These are phyloP conservation scores for Ogataea salicorniae DNA, from an alignment of 805 yeast species.

Conservation along the genomic window DNA sequence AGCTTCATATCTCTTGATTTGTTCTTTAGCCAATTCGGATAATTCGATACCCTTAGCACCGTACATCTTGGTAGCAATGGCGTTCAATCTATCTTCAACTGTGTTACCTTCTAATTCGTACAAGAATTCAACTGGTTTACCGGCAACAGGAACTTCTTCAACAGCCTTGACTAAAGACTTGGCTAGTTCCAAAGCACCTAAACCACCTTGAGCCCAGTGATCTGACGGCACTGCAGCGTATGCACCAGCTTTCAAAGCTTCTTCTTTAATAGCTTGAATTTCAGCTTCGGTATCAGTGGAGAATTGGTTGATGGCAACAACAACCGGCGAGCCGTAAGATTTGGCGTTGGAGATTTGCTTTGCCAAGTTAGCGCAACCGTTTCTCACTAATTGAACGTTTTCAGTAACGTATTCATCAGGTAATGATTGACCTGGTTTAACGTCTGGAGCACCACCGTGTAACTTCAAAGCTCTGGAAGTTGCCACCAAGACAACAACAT, in stretches of 20 bases:
- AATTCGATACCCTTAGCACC: constrained; percentile 72
- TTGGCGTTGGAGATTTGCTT: constrained; percentile 73
- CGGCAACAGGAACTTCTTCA: constrained; percentile 30
- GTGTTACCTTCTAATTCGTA: constrained; percentile 48
- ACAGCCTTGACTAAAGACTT: constrained; percentile 62
- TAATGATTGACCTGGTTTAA: constrained; percentile 76
- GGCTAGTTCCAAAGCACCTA: constrained; percentile 73
- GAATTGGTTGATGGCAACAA: constrained; percentile 79
- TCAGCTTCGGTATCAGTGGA: constrained; percentile 67
- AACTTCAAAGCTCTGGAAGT: constrained; percentile 80
- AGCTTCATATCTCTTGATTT: constrained; percentile 59
- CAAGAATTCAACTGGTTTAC: constrained; percentile 39
- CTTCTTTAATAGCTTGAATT: constrained; percentile 61
- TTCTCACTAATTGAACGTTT: constrained; percentile 60
- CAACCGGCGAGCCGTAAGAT: constrained; percentile 70
- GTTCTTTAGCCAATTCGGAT: constrained; percentile 62
- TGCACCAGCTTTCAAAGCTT: constrained; percentile 74
- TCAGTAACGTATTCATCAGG: constrained; percentile 70
- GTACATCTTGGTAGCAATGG: constrained; percentile 72
- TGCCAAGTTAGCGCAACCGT: constrained; percentile 70
- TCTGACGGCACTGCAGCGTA: constrained; percentile 71
- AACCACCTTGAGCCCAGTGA: constrained; percentile 87
- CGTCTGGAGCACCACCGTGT: constrained; percentile 88
- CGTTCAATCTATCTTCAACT: constrained; percentile 60
- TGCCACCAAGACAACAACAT: constrained; percentile 75